Conservation (phyloP, 192 early-diverging fungal genomes). For the Linnemannia hyalina region DNA sequence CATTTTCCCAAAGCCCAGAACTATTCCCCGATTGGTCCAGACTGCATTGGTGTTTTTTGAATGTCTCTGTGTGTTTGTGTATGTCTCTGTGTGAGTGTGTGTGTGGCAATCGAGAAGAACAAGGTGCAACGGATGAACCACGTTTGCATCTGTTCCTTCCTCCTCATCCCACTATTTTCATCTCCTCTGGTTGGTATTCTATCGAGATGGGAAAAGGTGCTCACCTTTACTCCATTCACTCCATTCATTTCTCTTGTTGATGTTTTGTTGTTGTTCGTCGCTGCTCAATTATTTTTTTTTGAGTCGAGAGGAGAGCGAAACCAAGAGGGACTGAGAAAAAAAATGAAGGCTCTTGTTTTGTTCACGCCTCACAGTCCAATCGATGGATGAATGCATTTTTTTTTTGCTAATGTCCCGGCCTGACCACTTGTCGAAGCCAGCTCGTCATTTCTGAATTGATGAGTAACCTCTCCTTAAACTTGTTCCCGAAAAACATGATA, state of each 20-base stretch:
- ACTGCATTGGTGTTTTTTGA: background rate
- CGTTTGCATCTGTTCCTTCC: no score
- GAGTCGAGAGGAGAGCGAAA: no score
- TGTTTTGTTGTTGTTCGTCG: no score
- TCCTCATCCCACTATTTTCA: no score
- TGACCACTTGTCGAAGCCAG: background rate
- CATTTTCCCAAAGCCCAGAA: background rate
- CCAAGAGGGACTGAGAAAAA: no score
- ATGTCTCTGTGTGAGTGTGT: no score
- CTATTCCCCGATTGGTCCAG: conserved; percentile 7
- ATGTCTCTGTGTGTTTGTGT: no score
- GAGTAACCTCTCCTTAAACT: background rate
- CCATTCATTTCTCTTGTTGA: no score
- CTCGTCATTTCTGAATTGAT: background rate
- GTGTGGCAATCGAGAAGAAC: background rate
- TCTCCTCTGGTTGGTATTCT: no score
- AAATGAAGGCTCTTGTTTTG: background rate
- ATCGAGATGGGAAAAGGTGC: no score
- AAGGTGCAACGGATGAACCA: background rate
- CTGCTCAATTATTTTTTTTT: no score
- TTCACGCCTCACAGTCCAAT: background rate
- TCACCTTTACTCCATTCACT: no score
- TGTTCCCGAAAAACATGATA: background rate
- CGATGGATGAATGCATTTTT: background rate
- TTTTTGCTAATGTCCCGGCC: background rate